phyloP scores from a whole-genome alignment of 1,139 yeast genomes.

The Lodderomyces beijingensis region DNA sequence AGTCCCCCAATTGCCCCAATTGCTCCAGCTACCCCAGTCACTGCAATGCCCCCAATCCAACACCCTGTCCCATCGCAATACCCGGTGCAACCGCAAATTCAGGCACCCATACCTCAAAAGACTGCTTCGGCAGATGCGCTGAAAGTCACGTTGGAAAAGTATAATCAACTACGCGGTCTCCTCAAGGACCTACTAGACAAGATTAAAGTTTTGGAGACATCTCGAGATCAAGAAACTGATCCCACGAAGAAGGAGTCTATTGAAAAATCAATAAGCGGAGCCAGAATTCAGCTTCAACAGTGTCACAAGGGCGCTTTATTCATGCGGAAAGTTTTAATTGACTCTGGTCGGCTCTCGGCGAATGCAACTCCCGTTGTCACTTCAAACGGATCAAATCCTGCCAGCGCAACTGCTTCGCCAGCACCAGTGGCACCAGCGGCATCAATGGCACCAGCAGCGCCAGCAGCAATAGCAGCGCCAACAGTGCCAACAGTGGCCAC shows the following conservation, averaged over 20 bases:
- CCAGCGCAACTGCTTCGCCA: background rate
- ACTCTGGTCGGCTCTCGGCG: conserved; percentile 23
- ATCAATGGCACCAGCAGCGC: background rate
- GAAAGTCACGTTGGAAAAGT: conserved; percentile 35
- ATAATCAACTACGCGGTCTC: conserved; percentile 36
- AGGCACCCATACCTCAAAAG: conserved; percentile 10
- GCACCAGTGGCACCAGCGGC: background rate
- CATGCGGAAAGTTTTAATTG: conserved; percentile 36
- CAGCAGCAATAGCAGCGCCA: conserved; percentile 1
- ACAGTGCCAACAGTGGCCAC: conserved; percentile 1
- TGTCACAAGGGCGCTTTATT: conserved; percentile 37
- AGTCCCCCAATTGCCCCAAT: conserved; percentile 3
- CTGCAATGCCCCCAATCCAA: background rate
- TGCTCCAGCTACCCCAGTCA: background rate
- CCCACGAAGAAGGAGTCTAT: conserved; percentile 17
- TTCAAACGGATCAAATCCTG: background rate
- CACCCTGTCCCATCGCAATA: conserved; percentile 2
- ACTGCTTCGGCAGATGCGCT: conserved; percentile 5
- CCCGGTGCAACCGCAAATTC: conserved; percentile 4
- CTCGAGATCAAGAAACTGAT: conserved; percentile 24
- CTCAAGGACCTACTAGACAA: conserved; percentile 43
- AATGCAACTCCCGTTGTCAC: conserved; percentile 12
- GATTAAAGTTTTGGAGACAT: conserved; percentile 22
- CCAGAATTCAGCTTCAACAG: conserved; percentile 31
- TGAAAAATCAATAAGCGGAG: conserved; percentile 33